Conservation (phyloP, 2,329 filamentous ascomycete species). For the Fusarium sp. region DNA sequence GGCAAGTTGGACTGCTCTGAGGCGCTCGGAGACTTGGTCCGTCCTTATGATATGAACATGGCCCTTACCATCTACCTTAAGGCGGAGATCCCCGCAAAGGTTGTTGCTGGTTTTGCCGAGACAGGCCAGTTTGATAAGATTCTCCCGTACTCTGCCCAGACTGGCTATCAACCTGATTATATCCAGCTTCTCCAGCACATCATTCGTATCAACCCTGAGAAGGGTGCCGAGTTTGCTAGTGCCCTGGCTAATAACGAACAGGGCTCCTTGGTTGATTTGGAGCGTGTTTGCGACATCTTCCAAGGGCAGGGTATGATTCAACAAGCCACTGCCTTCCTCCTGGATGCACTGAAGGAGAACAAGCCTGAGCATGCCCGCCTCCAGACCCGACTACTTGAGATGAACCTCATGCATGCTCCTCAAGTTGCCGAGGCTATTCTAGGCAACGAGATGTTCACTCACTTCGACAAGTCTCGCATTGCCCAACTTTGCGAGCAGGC, state of each 20-base stretch:
- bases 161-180: constrained; percentile 94
- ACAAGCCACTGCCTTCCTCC: constrained; percentile 95
- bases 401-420: constrained; percentile 96
- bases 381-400: constrained; percentile 94
- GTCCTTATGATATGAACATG: constrained; percentile 86
- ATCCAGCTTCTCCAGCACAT: constrained; percentile 92
- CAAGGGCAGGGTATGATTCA: constrained; percentile 98
- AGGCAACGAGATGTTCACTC: constrained; percentile 97
- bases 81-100: constrained; percentile 91
- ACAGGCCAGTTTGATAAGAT: constrained; percentile 98
- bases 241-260: constrained; percentile 88
- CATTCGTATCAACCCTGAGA: constrained; percentile 88
- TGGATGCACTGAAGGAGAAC: constrained; percentile 95
- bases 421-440: constrained; percentile 98
- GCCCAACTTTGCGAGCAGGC: constrained; percentile 93
- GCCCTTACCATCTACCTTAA: constrained; percentile 90
- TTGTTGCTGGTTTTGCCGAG: constrained; percentile 93
- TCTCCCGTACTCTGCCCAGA: constrained; percentile 85
- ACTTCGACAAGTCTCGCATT: constrained; percentile 93
- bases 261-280: constrained; percentile 88
- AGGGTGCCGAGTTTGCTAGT: constrained; percentile 94
- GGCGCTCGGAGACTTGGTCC: constrained; percentile 93
- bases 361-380: constrained; percentile 91
- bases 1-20: constrained; percentile 96
- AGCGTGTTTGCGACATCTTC: constrained; percentile 97